phyloP scores from a whole-genome alignment of 2,329 filamentous ascomycete genomes.

The Emmonsiellopsis sp. region DNA sequence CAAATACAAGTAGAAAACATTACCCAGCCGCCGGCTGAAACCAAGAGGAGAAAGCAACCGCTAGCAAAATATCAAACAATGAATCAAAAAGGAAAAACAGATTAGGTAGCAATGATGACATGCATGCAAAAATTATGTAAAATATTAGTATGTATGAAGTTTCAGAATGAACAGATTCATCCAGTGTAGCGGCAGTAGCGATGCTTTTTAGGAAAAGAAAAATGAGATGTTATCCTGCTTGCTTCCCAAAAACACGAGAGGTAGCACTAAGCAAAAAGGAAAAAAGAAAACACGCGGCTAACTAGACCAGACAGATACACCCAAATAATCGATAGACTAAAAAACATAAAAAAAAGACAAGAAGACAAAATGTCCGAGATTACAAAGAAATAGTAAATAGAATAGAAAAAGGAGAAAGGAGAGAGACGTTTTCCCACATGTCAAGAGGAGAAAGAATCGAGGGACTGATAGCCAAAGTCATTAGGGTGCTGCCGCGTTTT shows the following conservation, averaged over 20 bases:
- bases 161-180: neutral
- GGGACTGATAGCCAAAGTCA: neutral
- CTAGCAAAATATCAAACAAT: neutral
- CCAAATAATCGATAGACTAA: neutral
- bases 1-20: no score
- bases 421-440: neutral
- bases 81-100: neutral
- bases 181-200: neutral
- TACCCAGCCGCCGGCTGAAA: neutral
- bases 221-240: no score
- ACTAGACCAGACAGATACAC: neutral
- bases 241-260: neutral
- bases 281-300: neutral
- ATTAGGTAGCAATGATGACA: neutral
- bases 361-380: constrained; percentile 3
- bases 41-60: neutral
- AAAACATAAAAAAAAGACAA: constrained; percentile 2
- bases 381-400: constrained; percentile 1
- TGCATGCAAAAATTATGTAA: neutral
- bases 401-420: neutral
- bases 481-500: neutral
- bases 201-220: no score
- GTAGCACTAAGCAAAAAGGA: neutral
- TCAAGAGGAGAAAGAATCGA: neutral
- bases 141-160: constrained; percentile 1